A percentile compares a stretch with the other conserved stretches of the same genome.
Evolutionary conservation across 1,139 yeast genomes (phyloP).

Genomic region (Insectozyma bohioensis): DNA sequence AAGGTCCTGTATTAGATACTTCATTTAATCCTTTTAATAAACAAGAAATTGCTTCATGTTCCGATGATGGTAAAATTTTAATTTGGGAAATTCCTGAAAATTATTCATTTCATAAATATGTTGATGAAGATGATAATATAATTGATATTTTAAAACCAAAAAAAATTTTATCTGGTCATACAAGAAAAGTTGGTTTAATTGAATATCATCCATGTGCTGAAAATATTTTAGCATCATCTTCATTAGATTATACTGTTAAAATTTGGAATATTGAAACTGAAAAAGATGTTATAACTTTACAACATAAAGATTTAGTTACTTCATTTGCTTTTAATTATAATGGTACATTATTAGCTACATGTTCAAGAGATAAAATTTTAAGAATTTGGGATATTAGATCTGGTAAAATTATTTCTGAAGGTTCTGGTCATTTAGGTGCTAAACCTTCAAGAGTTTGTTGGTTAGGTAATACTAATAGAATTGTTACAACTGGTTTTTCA

Average conservation of each 20-base stretch:
- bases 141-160: constrained; percentile 68
- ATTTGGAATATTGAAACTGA: constrained; percentile 86
- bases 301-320: constrained; percentile 87
- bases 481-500: constrained; percentile 95
- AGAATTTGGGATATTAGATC: constrained; percentile 89
- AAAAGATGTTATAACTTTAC: constrained; percentile 66
- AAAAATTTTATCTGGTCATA: constrained; percentile 77
- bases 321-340: constrained; percentile 88
- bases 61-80: constrained; percentile 89
- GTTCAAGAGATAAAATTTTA: constrained; percentile 87
- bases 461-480: constrained; percentile 83
- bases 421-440: constrained; percentile 90
- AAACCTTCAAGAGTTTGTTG: constrained; percentile 85
- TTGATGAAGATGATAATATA: constrained; percentile 61
- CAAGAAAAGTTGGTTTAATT: constrained; percentile 92
- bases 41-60: constrained; percentile 73
- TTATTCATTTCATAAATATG: constrained; percentile 64
- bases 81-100: constrained; percentile 85
- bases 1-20: constrained; percentile 92
- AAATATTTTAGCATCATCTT: constrained; percentile 83
- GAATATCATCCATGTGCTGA: constrained; percentile 86
- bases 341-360: constrained; percentile 83
- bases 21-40: constrained; percentile 90
- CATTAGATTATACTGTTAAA: constrained; percentile 87
- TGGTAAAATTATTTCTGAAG: constrained; percentile 75